A percentile compares a stretch with the other conserved stretches of the same genome.
phyloP scores from a whole-genome alignment of 2,329 filamentous ascomycete genomes.

The Fusarium staphyleae region DNA sequence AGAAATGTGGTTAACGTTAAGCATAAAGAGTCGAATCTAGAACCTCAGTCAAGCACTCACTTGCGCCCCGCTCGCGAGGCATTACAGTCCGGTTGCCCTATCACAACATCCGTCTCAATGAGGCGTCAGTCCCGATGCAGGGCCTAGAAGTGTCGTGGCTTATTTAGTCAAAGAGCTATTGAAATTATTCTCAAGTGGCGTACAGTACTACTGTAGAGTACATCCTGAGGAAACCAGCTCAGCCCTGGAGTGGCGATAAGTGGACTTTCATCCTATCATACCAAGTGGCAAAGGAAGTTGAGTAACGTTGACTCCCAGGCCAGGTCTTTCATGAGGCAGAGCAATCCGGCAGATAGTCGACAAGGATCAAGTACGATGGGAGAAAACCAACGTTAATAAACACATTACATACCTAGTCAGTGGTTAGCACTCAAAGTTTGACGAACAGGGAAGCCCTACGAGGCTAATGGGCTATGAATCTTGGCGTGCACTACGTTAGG shows the following conservation, averaged over 20 bases:
- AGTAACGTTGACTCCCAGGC: no score
- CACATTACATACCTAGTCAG: no score
- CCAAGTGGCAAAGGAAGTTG: not conserved
- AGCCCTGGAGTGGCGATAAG: not conserved
- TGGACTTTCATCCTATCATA: no score
- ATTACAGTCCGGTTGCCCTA: no score
- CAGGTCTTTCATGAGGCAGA: not conserved
- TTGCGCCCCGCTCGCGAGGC: no score
- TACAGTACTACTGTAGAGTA: no score
- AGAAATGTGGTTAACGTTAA: no score
- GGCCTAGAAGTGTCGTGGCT: not conserved
- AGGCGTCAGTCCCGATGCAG: not conserved
- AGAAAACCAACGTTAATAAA: no score
- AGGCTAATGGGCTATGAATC: not conserved
- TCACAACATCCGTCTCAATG: slow-evolving; percentile 1
- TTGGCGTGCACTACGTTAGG: not conserved
- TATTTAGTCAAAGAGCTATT: not conserved
- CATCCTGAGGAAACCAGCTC: not conserved
- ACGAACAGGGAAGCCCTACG: not conserved
- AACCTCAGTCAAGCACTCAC: no score
- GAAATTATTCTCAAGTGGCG: not conserved
- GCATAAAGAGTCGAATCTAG: no score
- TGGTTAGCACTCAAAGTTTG: no score
- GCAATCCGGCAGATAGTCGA: not conserved
- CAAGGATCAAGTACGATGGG: no score